Percentiles rank a stretch among this genome's conserved stretches.
Evolutionary conservation across 495 filamentous ascomycete genomes (phyloP).

Genomic region (Rhypophila decipiens): DNA sequence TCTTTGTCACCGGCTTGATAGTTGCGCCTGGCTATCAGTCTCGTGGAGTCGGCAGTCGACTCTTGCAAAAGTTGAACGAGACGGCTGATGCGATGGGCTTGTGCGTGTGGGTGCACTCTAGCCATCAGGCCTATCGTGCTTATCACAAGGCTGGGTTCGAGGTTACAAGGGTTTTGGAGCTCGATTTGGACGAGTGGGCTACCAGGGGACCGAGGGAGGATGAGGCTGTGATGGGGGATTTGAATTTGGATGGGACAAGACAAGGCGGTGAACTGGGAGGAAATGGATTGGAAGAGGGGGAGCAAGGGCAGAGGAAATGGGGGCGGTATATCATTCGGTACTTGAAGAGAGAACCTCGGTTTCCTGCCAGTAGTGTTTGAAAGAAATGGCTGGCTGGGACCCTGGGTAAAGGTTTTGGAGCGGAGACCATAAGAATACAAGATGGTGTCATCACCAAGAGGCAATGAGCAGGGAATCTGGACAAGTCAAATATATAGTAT

Average conservation of each 20-base stretch:
- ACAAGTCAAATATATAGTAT: no score
- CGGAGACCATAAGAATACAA: no score
- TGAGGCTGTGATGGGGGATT: no score
- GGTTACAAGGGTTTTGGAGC: not conserved
- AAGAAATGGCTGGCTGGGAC: no score
- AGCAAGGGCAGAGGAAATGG: conserved; percentile 3
- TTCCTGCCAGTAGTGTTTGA: no score
- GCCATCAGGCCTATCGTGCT: not conserved
- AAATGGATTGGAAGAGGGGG: no score
- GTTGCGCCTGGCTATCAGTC: conserved; percentile 4
- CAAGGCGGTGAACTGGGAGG: no score
- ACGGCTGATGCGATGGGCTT: not conserved
- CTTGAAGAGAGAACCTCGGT: no score
- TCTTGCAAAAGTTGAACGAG: conserved; percentile 1
- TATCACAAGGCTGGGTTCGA: conserved; percentile 7
- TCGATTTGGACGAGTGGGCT: conserved; percentile 8
- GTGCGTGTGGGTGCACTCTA: conserved; percentile 10
- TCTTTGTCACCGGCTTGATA: conserved; percentile 3
- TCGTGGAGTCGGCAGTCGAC: conserved; percentile 5
- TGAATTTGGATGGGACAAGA: no score
- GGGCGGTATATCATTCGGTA: conserved; percentile 8
- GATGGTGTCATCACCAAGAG: no score
- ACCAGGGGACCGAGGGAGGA: conserved; percentile 1
- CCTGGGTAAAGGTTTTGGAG: no score
- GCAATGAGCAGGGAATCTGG: no score